Percentiles rank a stretch among this genome's conserved stretches.
Evolutionary conservation across 2,329 filamentous ascomycete genomes (phyloP).

Genomic region (Xylariaceae sp.): DNA sequence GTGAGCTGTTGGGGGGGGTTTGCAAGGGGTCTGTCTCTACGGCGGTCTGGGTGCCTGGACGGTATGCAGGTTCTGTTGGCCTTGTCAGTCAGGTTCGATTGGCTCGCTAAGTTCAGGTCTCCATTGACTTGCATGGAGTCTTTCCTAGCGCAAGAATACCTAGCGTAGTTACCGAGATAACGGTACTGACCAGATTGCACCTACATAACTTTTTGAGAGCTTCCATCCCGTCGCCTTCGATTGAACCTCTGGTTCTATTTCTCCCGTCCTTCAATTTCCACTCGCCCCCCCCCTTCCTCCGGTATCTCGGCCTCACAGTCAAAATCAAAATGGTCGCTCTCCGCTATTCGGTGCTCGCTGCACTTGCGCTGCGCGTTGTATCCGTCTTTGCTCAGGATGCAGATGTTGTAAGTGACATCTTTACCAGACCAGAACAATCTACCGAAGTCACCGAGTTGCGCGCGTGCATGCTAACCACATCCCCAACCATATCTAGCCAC

Average conservation of each 20-base stretch:
- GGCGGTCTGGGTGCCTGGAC: not conserved
- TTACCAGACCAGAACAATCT: not conserved
- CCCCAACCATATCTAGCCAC: conserved; percentile 13
- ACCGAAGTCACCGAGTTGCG: not conserved
- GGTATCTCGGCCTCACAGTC: conserved; percentile 5
- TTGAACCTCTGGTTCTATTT: conserved; percentile 13
- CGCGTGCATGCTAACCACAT: conserved; percentile 6
- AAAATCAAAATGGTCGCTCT: conserved; percentile 30
- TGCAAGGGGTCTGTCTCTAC: not conserved
- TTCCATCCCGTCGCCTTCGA: not conserved
- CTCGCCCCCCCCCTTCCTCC: conserved; percentile 4
- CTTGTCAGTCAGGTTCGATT: not conserved
- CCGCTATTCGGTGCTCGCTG: conserved; percentile 32
- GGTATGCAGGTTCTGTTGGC: not conserved
- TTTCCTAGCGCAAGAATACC: no score
- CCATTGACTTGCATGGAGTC: not conserved
- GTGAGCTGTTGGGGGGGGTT: not conserved
- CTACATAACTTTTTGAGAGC: conserved; percentile 19
- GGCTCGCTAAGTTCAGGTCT: not conserved
- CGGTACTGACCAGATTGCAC: not conserved
- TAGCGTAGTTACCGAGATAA: not conserved
- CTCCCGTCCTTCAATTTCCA: conserved; percentile 6
- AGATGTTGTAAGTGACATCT: conserved; percentile 26
- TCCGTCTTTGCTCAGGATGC: conserved; percentile 30
- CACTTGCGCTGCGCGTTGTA: conserved; percentile 30